Percentiles rank a stretch among this genome's conserved stretches.
Evolutionary conservation across 176 grass and related monocot genomes (phyloP).

Genomic region (Lolium multiflorum): DNA sequence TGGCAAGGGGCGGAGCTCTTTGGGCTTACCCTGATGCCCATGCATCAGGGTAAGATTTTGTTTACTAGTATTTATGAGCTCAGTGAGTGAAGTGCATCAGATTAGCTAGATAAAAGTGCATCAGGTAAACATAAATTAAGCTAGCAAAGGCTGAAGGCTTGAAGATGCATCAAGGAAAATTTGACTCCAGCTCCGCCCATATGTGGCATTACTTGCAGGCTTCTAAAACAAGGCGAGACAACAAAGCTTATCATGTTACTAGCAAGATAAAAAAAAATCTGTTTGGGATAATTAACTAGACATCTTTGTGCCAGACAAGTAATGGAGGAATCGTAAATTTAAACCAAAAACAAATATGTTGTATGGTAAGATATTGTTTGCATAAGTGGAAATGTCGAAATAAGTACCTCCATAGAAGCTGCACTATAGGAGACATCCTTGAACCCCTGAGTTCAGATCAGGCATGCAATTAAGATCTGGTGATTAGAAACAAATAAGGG

Average conservation of each 20-base stretch:
- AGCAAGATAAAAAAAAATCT: not conserved
- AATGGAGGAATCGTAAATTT: not conserved
- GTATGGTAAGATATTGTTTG: not conserved
- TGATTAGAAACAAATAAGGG: not conserved
- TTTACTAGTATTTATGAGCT: too few species aligned
- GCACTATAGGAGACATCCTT: constrained; percentile 73
- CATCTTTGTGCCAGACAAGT: not conserved
- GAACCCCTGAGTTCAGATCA: constrained; percentile 63
- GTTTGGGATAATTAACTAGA: not conserved
- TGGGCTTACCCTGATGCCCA: too few species aligned
- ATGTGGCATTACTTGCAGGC: too few species aligned
- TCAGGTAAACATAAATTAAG: too few species aligned
- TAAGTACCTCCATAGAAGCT: constrained; percentile 76
- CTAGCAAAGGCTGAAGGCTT: too few species aligned
- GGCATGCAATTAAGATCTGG: constrained; percentile 19
- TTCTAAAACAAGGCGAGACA: not conserved
- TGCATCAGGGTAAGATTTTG: too few species aligned
- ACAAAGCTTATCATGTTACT: not conserved
- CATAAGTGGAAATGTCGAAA: not conserved
- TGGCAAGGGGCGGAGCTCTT: too few species aligned
- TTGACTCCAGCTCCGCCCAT: too few species aligned
- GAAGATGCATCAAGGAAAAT: too few species aligned
- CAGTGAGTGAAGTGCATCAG: too few species aligned
- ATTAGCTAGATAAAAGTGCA: too few species aligned
- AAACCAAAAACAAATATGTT: not conserved